Percentiles rank a stretch among this genome's conserved stretches.
Evolutionary conservation across 2,329 filamentous ascomycete genomes (phyloP).

Genomic region (Botrytis deweyae): DNA sequence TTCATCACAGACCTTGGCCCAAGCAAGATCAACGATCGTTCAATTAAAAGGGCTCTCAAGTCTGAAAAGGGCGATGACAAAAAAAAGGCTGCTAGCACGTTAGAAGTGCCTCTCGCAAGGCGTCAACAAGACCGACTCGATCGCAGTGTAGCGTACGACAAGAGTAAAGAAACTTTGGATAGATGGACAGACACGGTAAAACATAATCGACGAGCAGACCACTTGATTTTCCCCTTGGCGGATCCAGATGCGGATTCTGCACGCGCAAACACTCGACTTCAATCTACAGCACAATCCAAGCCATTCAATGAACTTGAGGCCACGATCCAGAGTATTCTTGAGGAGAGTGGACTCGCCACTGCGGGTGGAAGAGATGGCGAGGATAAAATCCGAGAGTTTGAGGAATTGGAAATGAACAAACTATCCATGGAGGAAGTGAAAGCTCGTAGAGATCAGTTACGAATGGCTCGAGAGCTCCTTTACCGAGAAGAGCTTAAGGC

Average conservation of each 20-base stretch:
- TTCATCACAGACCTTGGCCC: slow-evolving; percentile 68
- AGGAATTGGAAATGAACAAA: slow-evolving; percentile 69
- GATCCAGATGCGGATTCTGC: slow-evolving; percentile 59
- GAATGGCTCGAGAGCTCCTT: slow-evolving; percentile 77
- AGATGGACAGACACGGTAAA: slow-evolving; percentile 96
- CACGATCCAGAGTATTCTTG: slow-evolving; percentile 83
- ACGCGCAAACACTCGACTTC: slow-evolving; percentile 62
- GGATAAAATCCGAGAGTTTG: slow-evolving; percentile 65
- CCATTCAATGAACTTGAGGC: slow-evolving; percentile 80
- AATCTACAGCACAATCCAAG: slow-evolving; percentile 61
- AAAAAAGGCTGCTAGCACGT: slow-evolving; percentile 54
- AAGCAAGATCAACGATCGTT: slow-evolving; percentile 68
- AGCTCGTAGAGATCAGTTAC: slow-evolving; percentile 70
- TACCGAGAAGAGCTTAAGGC: slow-evolving; percentile 86
- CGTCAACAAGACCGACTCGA: slow-evolving; percentile 84
- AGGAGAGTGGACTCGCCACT: slow-evolving; percentile 75
- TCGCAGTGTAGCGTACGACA: slow-evolving; percentile 78
- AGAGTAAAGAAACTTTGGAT: slow-evolving; percentile 86
- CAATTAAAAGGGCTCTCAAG: slow-evolving; percentile 77
- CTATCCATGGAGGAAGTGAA: slow-evolving; percentile 71
- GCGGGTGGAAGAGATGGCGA: slow-evolving; percentile 59
- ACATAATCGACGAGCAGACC: slow-evolving; percentile 86
- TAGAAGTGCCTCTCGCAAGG: slow-evolving; percentile 79
- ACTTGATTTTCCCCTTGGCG: slow-evolving; percentile 85
- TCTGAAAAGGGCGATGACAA: slow-evolving; percentile 60